Percentiles rank a stretch among this genome's conserved stretches.
These are phyloP conservation scores for Calendula officinalis DNA, from an alignment of 129 eudicot species.

Conservation along the genomic window DNA sequence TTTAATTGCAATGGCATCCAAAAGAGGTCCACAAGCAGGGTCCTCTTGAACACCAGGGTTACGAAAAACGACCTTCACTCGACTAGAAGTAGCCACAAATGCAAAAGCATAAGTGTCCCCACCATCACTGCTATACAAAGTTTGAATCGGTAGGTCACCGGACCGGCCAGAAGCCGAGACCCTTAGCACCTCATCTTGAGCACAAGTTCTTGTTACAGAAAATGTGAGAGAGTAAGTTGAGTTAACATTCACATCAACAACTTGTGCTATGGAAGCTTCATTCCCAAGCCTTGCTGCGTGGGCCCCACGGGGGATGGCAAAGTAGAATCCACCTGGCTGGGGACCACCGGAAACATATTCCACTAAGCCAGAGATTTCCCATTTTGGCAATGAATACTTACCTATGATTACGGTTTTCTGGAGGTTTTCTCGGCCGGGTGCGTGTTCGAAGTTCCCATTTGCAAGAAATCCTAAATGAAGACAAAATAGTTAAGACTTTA, in stretches of 20 bases:
- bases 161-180: slow-evolving; percentile 45
- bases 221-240: slow-evolving; percentile 51
- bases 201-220: slow-evolving; percentile 74
- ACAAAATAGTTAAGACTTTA: not conserved
- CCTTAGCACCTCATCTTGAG: slow-evolving; percentile 62
- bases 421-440: slow-evolving; percentile 52
- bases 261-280: slow-evolving; percentile 62
- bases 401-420: slow-evolving; percentile 55
- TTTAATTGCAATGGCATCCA: slow-evolving; percentile 72
- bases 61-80: slow-evolving; percentile 51
- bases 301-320: slow-evolving; percentile 54
- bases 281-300: slow-evolving; percentile 72
- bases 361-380: slow-evolving; percentile 55
- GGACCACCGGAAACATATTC: slow-evolving; percentile 68
- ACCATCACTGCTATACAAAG: slow-evolving; percentile 61
- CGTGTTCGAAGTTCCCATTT: slow-evolving; percentile 71
- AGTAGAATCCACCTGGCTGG: slow-evolving; percentile 63
- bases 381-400: slow-evolving; percentile 55
- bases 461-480: slow-evolving; percentile 36
- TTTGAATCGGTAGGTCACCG: slow-evolving; percentile 60
- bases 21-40: slow-evolving; percentile 68
- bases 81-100: slow-evolving; percentile 39
- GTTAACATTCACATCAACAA: slow-evolving; percentile 37
- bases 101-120: slow-evolving; percentile 79
- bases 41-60: slow-evolving; percentile 73